These are phyloP conservation scores for Brassica hybrid DNA, from an alignment of 441 rosid genomes.

Conservation along the genomic window DNA sequence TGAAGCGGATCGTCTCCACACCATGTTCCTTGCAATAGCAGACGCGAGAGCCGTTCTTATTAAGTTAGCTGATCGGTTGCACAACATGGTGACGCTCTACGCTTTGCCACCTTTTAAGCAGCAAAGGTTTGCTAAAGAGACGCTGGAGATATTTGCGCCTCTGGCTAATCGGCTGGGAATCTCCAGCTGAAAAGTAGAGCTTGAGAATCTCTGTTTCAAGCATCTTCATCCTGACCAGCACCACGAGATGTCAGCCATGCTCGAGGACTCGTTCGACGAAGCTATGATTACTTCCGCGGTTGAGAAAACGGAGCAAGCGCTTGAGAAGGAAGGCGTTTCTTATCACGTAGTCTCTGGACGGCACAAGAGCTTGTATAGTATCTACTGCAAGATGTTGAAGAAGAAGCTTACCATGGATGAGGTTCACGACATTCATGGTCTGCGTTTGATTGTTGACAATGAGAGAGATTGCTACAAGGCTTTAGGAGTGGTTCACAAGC, in stretches of 20 bases:
- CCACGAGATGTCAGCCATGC: slow-evolving; percentile 63
- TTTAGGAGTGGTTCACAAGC: slow-evolving; percentile 61
- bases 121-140: slow-evolving; percentile 90
- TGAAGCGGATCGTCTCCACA: slow-evolving; percentile 90
- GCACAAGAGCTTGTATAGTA: slow-evolving; percentile 90
- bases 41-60: slow-evolving; percentile 95
- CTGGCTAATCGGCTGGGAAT: slow-evolving; percentile 86
- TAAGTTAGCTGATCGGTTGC: slow-evolving; percentile 90
- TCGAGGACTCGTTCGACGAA: slow-evolving; percentile 68
- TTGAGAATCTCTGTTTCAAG: slow-evolving; percentile 87
- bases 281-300: slow-evolving; percentile 69
- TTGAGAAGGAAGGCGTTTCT: slow-evolving; percentile 57
- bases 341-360: slow-evolving; percentile 69
- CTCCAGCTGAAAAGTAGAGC: slow-evolving; percentile 80
- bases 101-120: slow-evolving; percentile 73
- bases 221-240: slow-evolving; percentile 82
- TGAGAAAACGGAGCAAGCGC: slow-evolving; percentile 67
- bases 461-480: slow-evolving; percentile 76
- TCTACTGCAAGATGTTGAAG: slow-evolving; percentile 83
- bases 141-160: slow-evolving; percentile 88
- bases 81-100: slow-evolving; percentile 85
- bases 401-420: slow-evolving; percentile 83
- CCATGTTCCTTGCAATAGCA: slow-evolving; percentile 93
- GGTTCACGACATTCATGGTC: slow-evolving; percentile 89
- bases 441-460: slow-evolving; percentile 83